A percentile compares a stretch with the other conserved stretches of the same genome.
These are phyloP conservation scores for Chrysosporium keratinophilum DNA, from an alignment of 2,329 filamentous ascomycete species.

Conservation along the genomic window DNA sequence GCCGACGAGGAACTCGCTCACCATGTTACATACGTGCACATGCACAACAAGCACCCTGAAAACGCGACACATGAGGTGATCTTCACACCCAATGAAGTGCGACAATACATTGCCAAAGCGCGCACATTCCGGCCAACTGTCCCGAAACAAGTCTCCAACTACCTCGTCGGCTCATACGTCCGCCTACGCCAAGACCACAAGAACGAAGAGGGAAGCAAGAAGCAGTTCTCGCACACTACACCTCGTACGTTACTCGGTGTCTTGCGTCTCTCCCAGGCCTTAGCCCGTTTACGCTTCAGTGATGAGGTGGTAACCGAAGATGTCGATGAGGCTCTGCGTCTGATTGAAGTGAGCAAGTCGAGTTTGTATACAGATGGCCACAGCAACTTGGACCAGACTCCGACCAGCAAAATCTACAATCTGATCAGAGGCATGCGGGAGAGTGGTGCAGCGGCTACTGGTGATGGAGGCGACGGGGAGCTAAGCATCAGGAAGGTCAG, in stretches of 20 bases:
- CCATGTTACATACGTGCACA: slow-evolving; percentile 94
- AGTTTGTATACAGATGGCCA: slow-evolving; percentile 64
- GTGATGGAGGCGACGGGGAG: slow-evolving; percentile 62
- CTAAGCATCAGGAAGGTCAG: slow-evolving; percentile 79
- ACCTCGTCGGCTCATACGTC: slow-evolving; percentile 95
- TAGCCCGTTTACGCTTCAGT: slow-evolving; percentile 83
- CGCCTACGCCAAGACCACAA: slow-evolving; percentile 87
- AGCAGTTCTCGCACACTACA: slow-evolving; percentile 88
- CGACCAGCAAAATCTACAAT: slow-evolving; percentile 87
- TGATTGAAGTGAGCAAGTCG: slow-evolving; percentile 89
- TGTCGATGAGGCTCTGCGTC: slow-evolving; percentile 84
- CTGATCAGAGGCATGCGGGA: slow-evolving; percentile 82
- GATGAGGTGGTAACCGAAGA: slow-evolving; percentile 78
- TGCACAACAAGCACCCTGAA: slow-evolving; percentile 88
- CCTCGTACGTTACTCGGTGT: slow-evolving; percentile 88
- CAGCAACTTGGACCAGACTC: slow-evolving; percentile 59
- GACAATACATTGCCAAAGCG: slow-evolving; percentile 89
- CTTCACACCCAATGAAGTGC: slow-evolving; percentile 85
- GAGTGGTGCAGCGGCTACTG: slow-evolving; percentile 67
- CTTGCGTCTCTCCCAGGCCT: slow-evolving; percentile 82
- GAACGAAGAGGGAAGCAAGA: slow-evolving; percentile 78
- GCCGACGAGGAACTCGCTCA: slow-evolving; percentile 85
- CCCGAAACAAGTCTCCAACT: slow-evolving; percentile 77
- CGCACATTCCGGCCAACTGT: slow-evolving; percentile 80
- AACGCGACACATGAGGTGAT: slow-evolving; percentile 57